Evolutionary conservation across 139 green algal genomes (phyloP).

Genomic region (Yamagishiella unicocca): DNA sequence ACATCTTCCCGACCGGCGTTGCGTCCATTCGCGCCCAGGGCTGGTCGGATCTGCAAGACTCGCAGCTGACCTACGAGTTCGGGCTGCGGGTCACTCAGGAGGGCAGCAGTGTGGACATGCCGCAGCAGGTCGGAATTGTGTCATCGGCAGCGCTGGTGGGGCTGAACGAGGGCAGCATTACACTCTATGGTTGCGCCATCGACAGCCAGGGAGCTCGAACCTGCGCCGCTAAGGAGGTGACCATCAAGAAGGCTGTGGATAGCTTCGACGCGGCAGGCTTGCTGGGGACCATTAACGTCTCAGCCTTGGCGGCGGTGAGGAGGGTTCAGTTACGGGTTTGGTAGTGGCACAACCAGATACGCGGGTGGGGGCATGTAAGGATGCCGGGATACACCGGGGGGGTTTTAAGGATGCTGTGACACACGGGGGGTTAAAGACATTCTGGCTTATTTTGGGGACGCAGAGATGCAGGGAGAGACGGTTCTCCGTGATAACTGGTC

Average conservation of each 20-base stretch:
- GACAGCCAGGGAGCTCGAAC: not conserved
- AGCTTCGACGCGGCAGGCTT: not conserved
- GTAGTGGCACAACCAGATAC: no score
- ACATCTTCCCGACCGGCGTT: slow-evolving; percentile 12
- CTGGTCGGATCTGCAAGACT: not conserved
- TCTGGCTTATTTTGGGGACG: no score
- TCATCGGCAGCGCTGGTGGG: slow-evolving; percentile 17
- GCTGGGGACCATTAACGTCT: not conserved
- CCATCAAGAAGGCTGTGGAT: not conserved
- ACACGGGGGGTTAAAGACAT: no score
- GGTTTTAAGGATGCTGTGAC: no score
- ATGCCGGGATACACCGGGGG: no score
- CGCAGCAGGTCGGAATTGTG: not conserved
- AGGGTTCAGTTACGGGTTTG: not conserved
- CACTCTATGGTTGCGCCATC: not conserved
- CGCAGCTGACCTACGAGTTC: slow-evolving; percentile 40
- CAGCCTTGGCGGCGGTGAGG: not conserved
- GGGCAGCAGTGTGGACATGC: not conserved
- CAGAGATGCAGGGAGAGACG: no score
- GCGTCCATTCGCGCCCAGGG: not conserved
- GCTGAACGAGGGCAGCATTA: not conserved
- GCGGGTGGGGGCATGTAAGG: no score
- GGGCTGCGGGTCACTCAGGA: not conserved
- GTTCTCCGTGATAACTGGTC: no score
- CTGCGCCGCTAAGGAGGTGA: not conserved